Evolutionary conservation across 2,329 filamentous ascomycete species (phyloP), one percentile per base, ranked within the genome.

Genomic region (Emergomyces pasteurianus): DNA sequence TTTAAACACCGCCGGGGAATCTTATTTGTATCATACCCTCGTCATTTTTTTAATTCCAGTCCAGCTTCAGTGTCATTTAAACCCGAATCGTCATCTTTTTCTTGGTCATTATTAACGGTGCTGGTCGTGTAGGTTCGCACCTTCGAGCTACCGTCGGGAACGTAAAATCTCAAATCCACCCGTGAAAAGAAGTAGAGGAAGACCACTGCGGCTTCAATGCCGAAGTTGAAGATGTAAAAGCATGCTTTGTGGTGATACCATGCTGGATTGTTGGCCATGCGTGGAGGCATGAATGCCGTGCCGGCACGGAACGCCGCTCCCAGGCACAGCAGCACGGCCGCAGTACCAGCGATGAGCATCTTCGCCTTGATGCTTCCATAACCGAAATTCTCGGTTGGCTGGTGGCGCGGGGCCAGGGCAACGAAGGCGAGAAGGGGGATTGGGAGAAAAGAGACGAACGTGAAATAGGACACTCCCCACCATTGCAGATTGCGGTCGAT

Each of bases 171-270:
- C 63, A 80, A 79, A 71, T 95, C 91, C 63, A 94, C 85, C 38
- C 90, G 81, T 23, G 81, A 73, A 18, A 87, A 68, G 0, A 86
- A 80, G 73, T 89, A 92, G 9, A 86, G 75, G 59, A 80, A 81
- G 4, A 92, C 80, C 43, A 90, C 84, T 28, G 87, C 69, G 47
- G 92, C 76, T 73, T 95, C 91, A 43, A 92, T 78, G 18, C 77
- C 77, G 69, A 89, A 95, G 75, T 89, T 88, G 77, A 94, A 89
- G 69, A 85, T 75, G 76, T 94, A 95, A 77, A 90, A 95, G 67
- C 82, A 84, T 1, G 85, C 82, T 71, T 86, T 88, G 68, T 77
- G 77, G 67, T 90, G 82, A 70, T 86, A 92, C 81, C 86, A 88
- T 5, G 85, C 86, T 1, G 88, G 84, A 61, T 83, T 49, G 12